Conservation (phyloP, 2,329 filamentous ascomycete genomes). For the Herpotrichia juniperi region DNA sequence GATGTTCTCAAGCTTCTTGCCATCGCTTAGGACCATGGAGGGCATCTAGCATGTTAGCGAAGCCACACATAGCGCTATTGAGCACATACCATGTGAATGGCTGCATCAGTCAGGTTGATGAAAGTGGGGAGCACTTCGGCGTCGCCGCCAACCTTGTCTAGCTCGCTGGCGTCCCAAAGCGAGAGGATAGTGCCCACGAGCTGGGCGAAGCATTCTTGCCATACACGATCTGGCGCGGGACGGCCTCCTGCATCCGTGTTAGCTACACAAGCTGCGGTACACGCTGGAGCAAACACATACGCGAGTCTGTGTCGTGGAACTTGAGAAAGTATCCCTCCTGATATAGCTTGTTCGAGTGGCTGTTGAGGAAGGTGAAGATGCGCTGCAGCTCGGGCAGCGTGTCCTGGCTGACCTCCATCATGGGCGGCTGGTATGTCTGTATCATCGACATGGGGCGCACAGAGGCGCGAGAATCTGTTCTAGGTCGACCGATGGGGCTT, state of each 20-base stretch:
- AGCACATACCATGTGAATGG: conserved; percentile 84
- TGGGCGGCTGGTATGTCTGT: conserved; percentile 80
- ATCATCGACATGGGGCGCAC: conserved; percentile 85
- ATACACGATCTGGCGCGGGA: conserved; percentile 83
- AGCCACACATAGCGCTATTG: neutral
- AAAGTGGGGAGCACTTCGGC: conserved; percentile 89
- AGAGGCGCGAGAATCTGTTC: conserved; percentile 56
- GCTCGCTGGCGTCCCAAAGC: conserved; percentile 90
- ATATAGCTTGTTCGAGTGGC: conserved; percentile 94
- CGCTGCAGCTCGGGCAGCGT: conserved; percentile 92
- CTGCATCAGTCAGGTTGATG: conserved; percentile 96
- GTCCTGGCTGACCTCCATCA: conserved; percentile 84
- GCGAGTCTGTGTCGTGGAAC: conserved; percentile 89
- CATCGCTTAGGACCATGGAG: conserved; percentile 83
- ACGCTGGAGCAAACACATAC: conserved; percentile 61
- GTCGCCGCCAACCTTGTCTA: conserved; percentile 85
- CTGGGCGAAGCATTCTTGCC: conserved; percentile 97
- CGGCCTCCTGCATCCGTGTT: conserved; percentile 70
- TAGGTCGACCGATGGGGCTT: conserved; percentile 45
- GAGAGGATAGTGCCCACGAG: conserved; percentile 94
- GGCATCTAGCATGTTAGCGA: conserved; percentile 53
- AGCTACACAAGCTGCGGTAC: conserved; percentile 21
- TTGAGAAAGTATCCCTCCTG: conserved; percentile 98
- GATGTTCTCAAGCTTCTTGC: conserved; percentile 89
- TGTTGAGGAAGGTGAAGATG: conserved; percentile 92